These are phyloP conservation scores for Truncatella angustata DNA, from an alignment of 2,329 filamentous ascomycete species.

Conservation along the genomic window DNA sequence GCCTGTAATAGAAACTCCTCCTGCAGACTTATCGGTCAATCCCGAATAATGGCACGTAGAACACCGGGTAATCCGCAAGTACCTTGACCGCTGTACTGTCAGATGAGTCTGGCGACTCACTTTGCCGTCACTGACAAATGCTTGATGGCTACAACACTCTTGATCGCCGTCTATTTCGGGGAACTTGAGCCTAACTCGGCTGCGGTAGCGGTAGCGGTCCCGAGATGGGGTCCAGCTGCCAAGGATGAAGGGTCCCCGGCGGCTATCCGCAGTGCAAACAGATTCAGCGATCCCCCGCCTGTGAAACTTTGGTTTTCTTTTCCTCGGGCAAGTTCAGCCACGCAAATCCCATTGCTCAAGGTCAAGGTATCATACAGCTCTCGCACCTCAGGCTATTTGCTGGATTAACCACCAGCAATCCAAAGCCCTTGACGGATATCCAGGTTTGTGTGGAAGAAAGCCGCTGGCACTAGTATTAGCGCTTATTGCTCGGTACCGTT, in stretches of 20 bases:
- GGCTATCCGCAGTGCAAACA: background rate
- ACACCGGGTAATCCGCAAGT: too few species aligned
- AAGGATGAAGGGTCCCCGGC: background rate
- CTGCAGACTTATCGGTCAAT: background rate
- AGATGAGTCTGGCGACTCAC: too few species aligned
- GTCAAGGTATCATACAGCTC: background rate
- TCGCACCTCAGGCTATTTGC: background rate
- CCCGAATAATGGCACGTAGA: background rate
- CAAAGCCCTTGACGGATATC: too few species aligned
- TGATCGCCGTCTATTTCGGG: too few species aligned
- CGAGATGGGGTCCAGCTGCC: background rate
- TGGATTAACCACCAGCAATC: too few species aligned
- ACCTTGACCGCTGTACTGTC: too few species aligned
- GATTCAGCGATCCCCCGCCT: background rate
- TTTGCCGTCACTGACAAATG: too few species aligned
- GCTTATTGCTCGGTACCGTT: background rate
- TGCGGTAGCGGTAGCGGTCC: background rate
- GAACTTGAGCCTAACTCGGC: background rate
- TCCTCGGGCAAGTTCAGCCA: background rate
- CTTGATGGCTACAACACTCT: too few species aligned
- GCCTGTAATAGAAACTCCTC: background rate
- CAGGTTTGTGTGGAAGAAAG: too few species aligned
- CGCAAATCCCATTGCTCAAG: background rate
- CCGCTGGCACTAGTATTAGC: too few species aligned
- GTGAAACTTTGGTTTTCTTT: too few species aligned